Conservation (phyloP, 208 protist species). For the Angomonas desouzai region DNA sequence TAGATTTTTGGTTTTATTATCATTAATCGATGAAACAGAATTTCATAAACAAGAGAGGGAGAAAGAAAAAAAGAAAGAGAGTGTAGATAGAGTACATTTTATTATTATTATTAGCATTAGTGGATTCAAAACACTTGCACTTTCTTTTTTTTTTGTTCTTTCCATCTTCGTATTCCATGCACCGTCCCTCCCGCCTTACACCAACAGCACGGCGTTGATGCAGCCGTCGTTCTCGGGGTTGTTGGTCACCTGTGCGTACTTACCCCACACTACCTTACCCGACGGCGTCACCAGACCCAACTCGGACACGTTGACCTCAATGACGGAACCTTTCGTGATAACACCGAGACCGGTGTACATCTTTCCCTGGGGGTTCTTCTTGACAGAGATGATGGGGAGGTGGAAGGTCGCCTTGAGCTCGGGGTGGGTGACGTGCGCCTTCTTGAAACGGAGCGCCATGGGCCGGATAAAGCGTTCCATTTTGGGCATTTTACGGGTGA, state of each 20-base stretch:
- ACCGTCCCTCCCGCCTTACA: conserved; percentile 80
- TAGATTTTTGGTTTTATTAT: background rate
- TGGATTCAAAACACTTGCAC: no score
- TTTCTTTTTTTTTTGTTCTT: background rate
- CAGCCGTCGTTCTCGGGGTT: conserved; percentile 99
- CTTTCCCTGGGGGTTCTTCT: conserved; percentile 99
- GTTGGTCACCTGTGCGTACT: conserved; percentile 99
- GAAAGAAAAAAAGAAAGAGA: conserved; percentile 7
- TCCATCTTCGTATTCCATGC: background rate
- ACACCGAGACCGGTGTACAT: conserved; percentile 99
- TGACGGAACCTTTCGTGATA: conserved; percentile 99
- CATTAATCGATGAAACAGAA: conserved; percentile 1
- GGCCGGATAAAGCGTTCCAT: conserved; percentile 99
- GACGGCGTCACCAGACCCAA: conserved; percentile 99
- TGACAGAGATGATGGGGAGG: conserved; percentile 99
- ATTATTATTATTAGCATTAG: no score
- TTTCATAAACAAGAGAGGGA: conserved; percentile 9
- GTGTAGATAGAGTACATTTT: conserved; percentile 10
- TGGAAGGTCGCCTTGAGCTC: conserved; percentile 99
- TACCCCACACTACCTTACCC: conserved; percentile 99
- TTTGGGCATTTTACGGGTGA: conserved; percentile 99
- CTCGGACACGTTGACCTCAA: conserved; percentile 99
- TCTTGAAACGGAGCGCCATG: conserved; percentile 97
- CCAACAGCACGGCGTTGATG: conserved; percentile 99
- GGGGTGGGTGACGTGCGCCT: conserved; percentile 99